A percentile compares a stretch with the other conserved stretches of the same genome.
These are phyloP conservation scores for Fusarium coicis DNA, from an alignment of 2,329 filamentous ascomycete genomes.

Conservation along the genomic window DNA sequence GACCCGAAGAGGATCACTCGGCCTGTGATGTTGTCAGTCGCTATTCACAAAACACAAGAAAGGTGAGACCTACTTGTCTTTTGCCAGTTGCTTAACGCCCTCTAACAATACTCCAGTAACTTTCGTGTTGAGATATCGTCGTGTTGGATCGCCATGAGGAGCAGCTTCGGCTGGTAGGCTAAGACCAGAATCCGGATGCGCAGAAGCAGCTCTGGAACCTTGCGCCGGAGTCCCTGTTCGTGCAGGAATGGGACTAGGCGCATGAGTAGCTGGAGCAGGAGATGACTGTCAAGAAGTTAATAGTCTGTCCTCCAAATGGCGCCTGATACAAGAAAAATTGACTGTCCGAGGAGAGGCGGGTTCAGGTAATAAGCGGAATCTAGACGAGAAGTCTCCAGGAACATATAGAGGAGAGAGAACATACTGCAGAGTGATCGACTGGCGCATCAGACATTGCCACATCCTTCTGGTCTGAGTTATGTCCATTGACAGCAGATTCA, in stretches of 20 bases:
- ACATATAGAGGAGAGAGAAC: neutral
- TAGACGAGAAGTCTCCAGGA: no score
- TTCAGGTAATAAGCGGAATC: neutral
- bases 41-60: neutral
- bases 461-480: conserved; percentile 49
- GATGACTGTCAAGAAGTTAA: conserved; percentile 48
- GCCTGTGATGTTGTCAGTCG: conserved; percentile 54
- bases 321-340: conserved; percentile 3
- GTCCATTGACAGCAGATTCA: conserved; percentile 36
- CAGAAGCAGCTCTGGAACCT: conserved; percentile 66
- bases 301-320: neutral
- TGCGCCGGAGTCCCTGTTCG: conserved; percentile 62
- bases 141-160: conserved; percentile 73
- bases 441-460: conserved; percentile 57
- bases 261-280: conserved; percentile 50
- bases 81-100: conserved; percentile 78
- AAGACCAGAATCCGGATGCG: conserved; percentile 63
- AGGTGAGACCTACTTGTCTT: conserved; percentile 71
- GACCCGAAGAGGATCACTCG: conserved; percentile 73
- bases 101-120: conserved; percentile 76
- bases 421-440: conserved; percentile 55
- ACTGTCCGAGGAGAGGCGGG: neutral
- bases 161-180: conserved; percentile 70
- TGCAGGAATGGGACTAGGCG: conserved; percentile 55
- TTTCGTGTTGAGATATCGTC: conserved; percentile 77